phyloP scores from a whole-genome alignment of 768 basidiomycete species.

The Boletus sp. region DNA sequence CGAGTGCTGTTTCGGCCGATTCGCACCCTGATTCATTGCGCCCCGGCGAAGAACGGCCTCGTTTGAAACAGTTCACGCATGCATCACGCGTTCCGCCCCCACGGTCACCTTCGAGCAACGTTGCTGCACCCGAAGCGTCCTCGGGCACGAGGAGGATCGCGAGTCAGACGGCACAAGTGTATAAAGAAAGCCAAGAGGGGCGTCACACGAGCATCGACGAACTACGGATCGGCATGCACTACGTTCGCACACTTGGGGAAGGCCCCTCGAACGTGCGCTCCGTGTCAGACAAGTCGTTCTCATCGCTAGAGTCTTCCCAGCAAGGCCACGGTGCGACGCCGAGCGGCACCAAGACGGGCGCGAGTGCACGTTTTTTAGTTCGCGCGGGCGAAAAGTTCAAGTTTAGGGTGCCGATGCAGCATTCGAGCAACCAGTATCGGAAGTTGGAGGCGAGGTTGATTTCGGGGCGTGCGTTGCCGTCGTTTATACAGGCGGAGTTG shows the following conservation, averaged over 20 bases:
- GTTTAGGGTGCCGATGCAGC: constrained; percentile 49
- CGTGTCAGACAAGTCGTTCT: constrained; percentile 48
- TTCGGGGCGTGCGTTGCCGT: constrained; percentile 53
- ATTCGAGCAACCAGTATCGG: constrained; percentile 27
- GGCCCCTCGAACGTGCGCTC: constrained; percentile 38
- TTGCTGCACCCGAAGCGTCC: constrained; percentile 20
- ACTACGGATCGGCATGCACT: constrained; percentile 65
- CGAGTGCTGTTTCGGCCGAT: constrained; percentile 36
- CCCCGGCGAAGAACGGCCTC: constrained; percentile 43
- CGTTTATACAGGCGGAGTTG: constrained; percentile 54
- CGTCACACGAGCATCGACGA: constrained; percentile 55
- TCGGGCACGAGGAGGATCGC: constrained; percentile 42
- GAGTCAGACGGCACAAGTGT: constrained; percentile 67
- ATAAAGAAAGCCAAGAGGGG: constrained; percentile 36
- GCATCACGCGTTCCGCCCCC: constrained; percentile 66
- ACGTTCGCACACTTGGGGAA: constrained; percentile 66
- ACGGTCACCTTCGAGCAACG: constrained; percentile 37
- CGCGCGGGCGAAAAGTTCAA: constrained; percentile 59
- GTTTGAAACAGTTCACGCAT: constrained; percentile 70
- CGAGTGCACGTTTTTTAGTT: constrained; percentile 43
- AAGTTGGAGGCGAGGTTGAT: constrained; percentile 49
- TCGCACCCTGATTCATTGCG: constrained; percentile 33
- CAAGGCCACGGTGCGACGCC: constrained; percentile 30
- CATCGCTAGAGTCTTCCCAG: constrained; percentile 61
- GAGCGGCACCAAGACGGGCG: constrained; percentile 25